Conservation (phyloP, 441 rosid species). For the Hypseocharis bilobata region DNA sequence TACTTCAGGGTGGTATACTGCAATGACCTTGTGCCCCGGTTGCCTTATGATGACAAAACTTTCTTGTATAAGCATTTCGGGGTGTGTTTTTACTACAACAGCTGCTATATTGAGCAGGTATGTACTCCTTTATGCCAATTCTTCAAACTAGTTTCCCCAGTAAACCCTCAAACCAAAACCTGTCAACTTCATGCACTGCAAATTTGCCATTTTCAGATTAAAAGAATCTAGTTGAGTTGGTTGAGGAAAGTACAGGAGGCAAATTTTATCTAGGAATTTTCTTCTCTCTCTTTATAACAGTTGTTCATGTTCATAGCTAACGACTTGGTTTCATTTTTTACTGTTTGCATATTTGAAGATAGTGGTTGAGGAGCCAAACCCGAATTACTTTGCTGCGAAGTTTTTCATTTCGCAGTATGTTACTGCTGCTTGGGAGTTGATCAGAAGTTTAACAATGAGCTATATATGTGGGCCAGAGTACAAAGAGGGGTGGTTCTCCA, state of each 20-base stretch:
- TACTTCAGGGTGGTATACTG: constrained; percentile 53
- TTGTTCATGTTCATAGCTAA: neutral
- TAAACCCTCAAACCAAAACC: neutral
- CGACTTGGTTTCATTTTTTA: neutral
- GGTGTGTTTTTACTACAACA: constrained; percentile 39
- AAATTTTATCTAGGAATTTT: no score
- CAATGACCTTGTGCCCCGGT: constrained; percentile 56
- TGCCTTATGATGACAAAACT: constrained; percentile 50
- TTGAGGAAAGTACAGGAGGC: no score
- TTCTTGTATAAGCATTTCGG: constrained; percentile 72
- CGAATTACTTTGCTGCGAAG: constrained; percentile 36
- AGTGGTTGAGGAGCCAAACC: constrained; percentile 42
- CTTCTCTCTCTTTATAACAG: no score
- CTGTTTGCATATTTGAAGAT: constrained; percentile 25
- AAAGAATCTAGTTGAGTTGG: no score
- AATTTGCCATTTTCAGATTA: no score
- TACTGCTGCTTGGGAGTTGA: constrained; percentile 39
- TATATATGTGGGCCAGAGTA: constrained; percentile 37
- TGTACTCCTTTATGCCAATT: constrained; percentile 41
- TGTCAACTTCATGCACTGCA: neutral
- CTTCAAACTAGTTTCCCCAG: neutral
- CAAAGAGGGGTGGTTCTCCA: constrained; percentile 45
- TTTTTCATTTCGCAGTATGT: constrained; percentile 23
- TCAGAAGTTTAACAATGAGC: constrained; percentile 47
- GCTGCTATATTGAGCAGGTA: constrained; percentile 41